Conservation (phyloP, 805 yeast species). For the Lipomyces mesembrius region DNA sequence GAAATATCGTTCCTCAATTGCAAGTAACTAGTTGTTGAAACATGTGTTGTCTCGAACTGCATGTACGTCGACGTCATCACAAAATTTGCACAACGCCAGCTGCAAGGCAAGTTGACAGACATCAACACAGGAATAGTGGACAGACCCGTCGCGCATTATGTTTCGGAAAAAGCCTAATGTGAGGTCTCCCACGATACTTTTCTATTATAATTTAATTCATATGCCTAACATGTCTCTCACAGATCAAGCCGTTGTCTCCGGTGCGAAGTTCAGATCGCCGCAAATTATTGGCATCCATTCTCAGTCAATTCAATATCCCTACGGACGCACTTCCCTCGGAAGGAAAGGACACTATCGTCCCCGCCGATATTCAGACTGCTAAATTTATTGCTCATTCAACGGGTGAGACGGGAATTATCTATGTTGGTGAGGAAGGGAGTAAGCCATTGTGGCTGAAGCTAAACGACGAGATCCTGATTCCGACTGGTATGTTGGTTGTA, state of each 20-base stretch:
- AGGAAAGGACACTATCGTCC: constrained; percentile 52
- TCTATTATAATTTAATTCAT: background rate
- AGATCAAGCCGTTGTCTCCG: constrained; percentile 74
- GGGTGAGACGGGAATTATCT: constrained; percentile 63
- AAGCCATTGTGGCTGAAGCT: constrained; percentile 75
- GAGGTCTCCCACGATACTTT: constrained; percentile 21
- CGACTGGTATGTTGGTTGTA: constrained; percentile 52
- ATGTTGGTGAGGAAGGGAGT: constrained; percentile 57
- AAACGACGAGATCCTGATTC: constrained; percentile 51
- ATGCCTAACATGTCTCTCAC: constrained; percentile 22
- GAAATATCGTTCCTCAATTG: background rate
- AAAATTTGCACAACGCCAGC: background rate
- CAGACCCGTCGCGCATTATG: constrained; percentile 45
- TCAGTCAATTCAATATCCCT: constrained; percentile 50
- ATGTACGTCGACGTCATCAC: background rate
- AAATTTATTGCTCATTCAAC: constrained; percentile 56
- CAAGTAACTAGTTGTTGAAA: background rate
- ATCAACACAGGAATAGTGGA: background rate
- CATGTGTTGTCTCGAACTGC: background rate
- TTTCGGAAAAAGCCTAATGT: constrained; percentile 58
- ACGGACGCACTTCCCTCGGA: constrained; percentile 49
- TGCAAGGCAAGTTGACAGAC: background rate
- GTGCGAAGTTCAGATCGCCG: constrained; percentile 82
- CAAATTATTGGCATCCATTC: constrained; percentile 53
- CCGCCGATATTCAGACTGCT: constrained; percentile 64